phyloP scores from a whole-genome alignment of 2,329 filamentous ascomycete genomes.

The Nothophaeocryptopus gaeumannii region DNA sequence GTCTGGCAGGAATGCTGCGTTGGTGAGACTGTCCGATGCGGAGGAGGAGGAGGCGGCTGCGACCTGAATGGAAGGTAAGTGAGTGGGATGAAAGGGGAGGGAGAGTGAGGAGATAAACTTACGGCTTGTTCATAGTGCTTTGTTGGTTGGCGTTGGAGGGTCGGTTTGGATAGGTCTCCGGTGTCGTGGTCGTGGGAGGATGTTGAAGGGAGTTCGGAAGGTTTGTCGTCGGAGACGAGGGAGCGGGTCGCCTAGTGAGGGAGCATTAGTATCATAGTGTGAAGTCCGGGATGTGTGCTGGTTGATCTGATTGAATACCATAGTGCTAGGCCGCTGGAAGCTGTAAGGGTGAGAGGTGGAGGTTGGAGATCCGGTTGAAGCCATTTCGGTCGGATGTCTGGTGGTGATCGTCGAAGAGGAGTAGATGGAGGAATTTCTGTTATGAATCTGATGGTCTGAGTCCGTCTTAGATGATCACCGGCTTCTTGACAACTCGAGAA shows the following conservation, averaged over 20 bases:
- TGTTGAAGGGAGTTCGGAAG: slow-evolving; percentile 17
- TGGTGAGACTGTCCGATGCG: neutral
- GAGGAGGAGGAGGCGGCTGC: neutral
- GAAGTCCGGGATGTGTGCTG: neutral
- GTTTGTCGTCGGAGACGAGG: slow-evolving; percentile 19
- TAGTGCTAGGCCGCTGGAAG: slow-evolving; percentile 14
- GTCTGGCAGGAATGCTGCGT: neutral
- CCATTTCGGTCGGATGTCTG: neutral
- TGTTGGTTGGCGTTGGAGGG: slow-evolving; percentile 22
- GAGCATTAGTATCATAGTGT: neutral
- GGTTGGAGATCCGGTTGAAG: slow-evolving; percentile 10
- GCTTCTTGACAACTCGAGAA: too few species aligned
- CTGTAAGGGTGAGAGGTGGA: slow-evolving; percentile 12
- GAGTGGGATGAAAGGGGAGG: slow-evolving; percentile 1
- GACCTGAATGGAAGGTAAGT: neutral
- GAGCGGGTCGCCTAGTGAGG: slow-evolving; percentile 16
- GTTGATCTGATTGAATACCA: slow-evolving; percentile 6
- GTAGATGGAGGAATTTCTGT: too few species aligned
- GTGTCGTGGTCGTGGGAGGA: slow-evolving; percentile 18
- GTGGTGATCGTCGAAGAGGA: slow-evolving; percentile 1
- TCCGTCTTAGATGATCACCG: too few species aligned
- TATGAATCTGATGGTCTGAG: too few species aligned
- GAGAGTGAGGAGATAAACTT: neutral
- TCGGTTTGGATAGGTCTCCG: neutral
- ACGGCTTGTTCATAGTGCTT: slow-evolving; percentile 33